phyloP scores from a whole-genome alignment of 192 early-diverging fungal genomes.

The Gigaspora rosea region DNA sequence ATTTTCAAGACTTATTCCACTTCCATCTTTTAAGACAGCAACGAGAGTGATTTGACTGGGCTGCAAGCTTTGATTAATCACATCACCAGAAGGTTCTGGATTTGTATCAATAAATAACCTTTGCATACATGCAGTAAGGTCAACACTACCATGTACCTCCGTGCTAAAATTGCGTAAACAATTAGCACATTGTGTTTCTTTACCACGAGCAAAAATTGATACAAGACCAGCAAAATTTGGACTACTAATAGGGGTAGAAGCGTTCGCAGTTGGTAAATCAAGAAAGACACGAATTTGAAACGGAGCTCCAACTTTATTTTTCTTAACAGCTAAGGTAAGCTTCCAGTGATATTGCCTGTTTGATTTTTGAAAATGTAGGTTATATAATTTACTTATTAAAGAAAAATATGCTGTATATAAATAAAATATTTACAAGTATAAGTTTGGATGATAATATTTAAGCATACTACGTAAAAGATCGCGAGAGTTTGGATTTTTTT shows the following conservation, averaged over 20 bases:
- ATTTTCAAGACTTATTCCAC: neutral
- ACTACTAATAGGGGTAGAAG: neutral
- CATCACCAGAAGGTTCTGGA: neutral
- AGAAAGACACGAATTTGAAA: conserved; percentile 24
- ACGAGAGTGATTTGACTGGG: conserved; percentile 3
- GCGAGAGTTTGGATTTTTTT: neutral
- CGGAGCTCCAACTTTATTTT: neutral
- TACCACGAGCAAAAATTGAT: conserved; percentile 22
- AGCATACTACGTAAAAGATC: neutral
- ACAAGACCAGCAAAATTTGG: conserved; percentile 9
- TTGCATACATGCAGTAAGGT: conserved; percentile 13
- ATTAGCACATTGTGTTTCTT: neutral
- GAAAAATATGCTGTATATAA: neutral
- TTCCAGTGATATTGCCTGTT: conserved; percentile 17
- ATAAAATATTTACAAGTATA: conserved; percentile 4
- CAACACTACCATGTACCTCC: neutral
- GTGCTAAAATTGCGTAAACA: neutral
- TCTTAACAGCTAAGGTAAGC: conserved; percentile 1
- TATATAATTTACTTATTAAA: neutral
- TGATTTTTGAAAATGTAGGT: neutral
- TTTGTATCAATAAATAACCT: conserved; percentile 4
- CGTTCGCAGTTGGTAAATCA: neutral
- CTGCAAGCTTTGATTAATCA: neutral
- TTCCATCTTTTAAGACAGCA: conserved; percentile 13
- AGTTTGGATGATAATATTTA: conserved; percentile 7